Evolutionary conservation across 2,329 filamentous ascomycete genomes (phyloP), one percentile per base, ranked within the genome.

Genomic region (Gnomoniopsis sp.): DNA sequence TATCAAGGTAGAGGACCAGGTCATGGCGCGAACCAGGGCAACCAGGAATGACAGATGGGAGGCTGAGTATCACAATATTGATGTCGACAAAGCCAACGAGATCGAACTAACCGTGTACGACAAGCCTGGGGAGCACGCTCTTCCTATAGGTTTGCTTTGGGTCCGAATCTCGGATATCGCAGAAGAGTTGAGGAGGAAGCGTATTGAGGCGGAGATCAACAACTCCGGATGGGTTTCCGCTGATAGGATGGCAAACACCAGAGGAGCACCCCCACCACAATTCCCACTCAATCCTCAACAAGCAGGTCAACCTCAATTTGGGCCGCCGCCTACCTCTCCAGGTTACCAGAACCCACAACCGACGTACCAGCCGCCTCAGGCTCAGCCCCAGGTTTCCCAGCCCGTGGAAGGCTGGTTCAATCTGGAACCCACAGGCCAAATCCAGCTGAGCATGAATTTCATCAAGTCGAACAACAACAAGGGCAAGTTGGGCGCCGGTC

Each of bases 81-180:
- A 95, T 64, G 95, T 99, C 58, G 93, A 98, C 75, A 98, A 98
- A 78, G 95, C 95, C 54, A 99, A 99, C 74, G 95, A 99, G 75
- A 91, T 99, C 62, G 95, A 99, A 72, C 85, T 99, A 55, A 98
- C 92, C 0, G 93, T 99, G 12, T 99, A 99, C 74, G 95, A 99
- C 73, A 97, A 96, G 76, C 88, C 92, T 2, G 87, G 88, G 63
- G 93, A 97, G 67, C 90, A 96, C 66, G 88, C 93, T 15, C 87
- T 96, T 53, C 95, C 95, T 44, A 96, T 99, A 68, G 95, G 89
- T 58, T 87, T 99, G 82, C 83, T 98, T 15, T 99, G 95, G 95
- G 88, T 99, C 59, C 85, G 95, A 61, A 93, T 99, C 69, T 96
- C 95, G 17, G 95, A 99, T 72, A 96, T 99, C 65, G 91, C 92